Base-by-base conservation (phyloP, 805 yeast species). In the Kregervanrija delftensis region DNA sequence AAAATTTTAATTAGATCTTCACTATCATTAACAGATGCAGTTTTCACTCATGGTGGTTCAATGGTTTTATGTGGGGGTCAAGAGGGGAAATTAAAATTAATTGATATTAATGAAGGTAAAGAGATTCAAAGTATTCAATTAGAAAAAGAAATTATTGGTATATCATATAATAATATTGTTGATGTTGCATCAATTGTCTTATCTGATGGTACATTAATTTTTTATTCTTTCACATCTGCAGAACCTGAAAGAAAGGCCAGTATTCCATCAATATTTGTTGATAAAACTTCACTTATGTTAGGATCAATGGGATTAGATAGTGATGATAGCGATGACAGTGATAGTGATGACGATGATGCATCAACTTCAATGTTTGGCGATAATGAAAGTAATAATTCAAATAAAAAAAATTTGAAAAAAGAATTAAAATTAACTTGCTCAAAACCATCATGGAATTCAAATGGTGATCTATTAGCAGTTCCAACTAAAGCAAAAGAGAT, bases 401-500 rank as follows among this genome's bases (percentile, higher is more conserved):
- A 39, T 5, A 41, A 39, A 5, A 49, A 47, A 61, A 58, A 35
- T 72, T 68, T 35, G 69, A 68, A 54, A 62, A 75, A 37, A 58
- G 50, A 44, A n/a, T 48, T 53, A n/a, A 47, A 43, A 17, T 44
- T 56, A 36, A 40, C 57, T 2, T 46, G 81, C 22, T 72, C 86
- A 0, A 73, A 73, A 36, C 72, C 79, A 2, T 76, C 74, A 33
- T 88, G 96, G 96, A 76, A 79, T 45, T 76, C 83, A 2, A 69
- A 73, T 43, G 95, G 95, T 13, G 76, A 76, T 43, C 60, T 68
- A n/a, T 67, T 88, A 40, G 87, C 89, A 2, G 56, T 86, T 14
- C 89, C 95, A 2, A 67, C 83, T 6, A 65, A 68, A 33, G 65
- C 71, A 15, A 65, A 69, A 39, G 64, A 70, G 2, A 69, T 83